These are phyloP conservation scores for Nicotiana tomentosiformis DNA, from an alignment of 257 asterid genomes.

Conservation along the genomic window DNA sequence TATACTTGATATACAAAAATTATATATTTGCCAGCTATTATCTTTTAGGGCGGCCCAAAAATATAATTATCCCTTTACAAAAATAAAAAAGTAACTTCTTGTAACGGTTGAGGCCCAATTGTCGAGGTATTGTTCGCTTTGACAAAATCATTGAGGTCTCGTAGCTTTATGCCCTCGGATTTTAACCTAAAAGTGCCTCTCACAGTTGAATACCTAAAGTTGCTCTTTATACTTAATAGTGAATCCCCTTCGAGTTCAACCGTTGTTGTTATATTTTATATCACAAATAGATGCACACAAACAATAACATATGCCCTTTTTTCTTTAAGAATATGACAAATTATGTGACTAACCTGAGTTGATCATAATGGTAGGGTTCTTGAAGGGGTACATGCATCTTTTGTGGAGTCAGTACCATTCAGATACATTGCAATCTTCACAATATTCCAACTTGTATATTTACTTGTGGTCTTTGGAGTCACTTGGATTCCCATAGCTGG, in stretches of 20 bases:
- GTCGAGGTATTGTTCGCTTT: background rate
- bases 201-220: background rate
- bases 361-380: slow-evolving; percentile 33
- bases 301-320: background rate
- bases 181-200: background rate
- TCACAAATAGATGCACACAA: background rate
- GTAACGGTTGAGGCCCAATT: background rate
- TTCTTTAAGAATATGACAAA: background rate
- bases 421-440: slow-evolving; percentile 43
- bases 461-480: slow-evolving; percentile 45
- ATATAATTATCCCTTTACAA: too few relatives aligned
- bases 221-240: background rate
- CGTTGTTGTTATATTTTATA: too few relatives aligned
- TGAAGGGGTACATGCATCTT: slow-evolving; percentile 46
- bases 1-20: too few relatives aligned
- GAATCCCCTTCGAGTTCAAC: background rate
- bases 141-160: background rate
- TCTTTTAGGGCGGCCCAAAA: too few relatives aligned
- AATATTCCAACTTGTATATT: slow-evolving; percentile 34
- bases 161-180: background rate
- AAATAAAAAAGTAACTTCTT: background rate
- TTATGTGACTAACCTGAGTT: background rate
- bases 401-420: slow-evolving; percentile 53
- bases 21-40: too few relatives aligned
- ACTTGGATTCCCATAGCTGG: slow-evolving; percentile 71